These are phyloP conservation scores for Lepidium didymum DNA, from an alignment of 345 rosid genomes.

Conservation along the genomic window DNA sequence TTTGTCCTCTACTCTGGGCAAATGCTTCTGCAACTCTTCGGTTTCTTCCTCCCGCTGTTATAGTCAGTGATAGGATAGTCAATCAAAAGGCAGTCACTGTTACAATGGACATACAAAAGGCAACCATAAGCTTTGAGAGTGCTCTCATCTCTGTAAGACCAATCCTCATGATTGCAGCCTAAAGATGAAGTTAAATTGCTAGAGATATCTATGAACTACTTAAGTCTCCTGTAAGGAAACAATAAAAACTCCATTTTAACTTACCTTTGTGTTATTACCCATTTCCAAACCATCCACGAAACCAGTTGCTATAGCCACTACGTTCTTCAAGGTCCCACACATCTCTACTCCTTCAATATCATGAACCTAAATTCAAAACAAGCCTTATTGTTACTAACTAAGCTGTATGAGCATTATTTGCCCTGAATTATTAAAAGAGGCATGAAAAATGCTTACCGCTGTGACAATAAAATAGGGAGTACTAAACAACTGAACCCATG, in stretches of 20 bases:
- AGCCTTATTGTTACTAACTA: neutral
- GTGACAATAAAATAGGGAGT: slow-evolving; percentile 85
- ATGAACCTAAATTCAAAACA: slow-evolving; percentile 45
- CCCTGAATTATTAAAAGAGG: too few relatives aligned
- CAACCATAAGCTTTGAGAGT: slow-evolving; percentile 70
- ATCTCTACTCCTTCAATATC: slow-evolving; percentile 96
- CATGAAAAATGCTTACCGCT: slow-evolving; percentile 44
- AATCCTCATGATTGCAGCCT: slow-evolving; percentile 98
- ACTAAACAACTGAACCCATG: slow-evolving; percentile 83
- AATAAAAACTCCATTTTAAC: neutral
- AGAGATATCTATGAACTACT: neutral
- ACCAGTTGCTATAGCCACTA: slow-evolving; percentile 94
- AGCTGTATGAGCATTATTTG: neutral
- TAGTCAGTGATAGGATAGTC: neutral
- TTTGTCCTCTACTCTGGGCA: slow-evolving; percentile 72
- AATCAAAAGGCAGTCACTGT: neutral
- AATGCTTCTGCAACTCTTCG: slow-evolving; percentile 88
- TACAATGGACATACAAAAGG: neutral
- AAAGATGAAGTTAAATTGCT: neutral
- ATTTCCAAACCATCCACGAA: slow-evolving; percentile 92
- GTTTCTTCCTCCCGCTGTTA: slow-evolving; percentile 86
- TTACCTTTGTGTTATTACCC: slow-evolving; percentile 98
- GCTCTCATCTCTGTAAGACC: slow-evolving; percentile 93
- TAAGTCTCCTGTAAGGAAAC: neutral
- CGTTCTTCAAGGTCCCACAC: slow-evolving; percentile 95